Evolutionary conservation across 1,284 basidiomycete species (phyloP).

Genomic region (Marasmius oreades): DNA sequence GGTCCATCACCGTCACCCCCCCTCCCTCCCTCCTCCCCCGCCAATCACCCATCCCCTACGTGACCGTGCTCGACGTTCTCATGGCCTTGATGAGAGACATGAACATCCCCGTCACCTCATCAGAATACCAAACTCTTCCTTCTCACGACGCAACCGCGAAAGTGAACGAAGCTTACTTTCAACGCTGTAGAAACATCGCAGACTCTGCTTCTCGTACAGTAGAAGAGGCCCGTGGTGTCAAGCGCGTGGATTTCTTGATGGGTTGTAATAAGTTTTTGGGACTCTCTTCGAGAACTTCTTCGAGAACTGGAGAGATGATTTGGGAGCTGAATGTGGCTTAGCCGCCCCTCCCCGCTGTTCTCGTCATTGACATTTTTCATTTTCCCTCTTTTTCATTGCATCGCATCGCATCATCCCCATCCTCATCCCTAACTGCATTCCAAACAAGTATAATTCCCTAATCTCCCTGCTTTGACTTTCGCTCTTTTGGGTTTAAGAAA

Average conservation of each 20-base stretch:
- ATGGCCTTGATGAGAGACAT: conserved; percentile 20
- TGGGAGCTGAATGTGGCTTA: conserved; percentile 25
- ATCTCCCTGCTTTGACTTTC: neutral
- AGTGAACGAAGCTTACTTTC: conserved; percentile 25
- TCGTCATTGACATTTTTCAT: neutral
- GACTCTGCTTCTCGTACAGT: conserved; percentile 16
- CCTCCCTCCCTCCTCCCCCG: conserved; percentile 6
- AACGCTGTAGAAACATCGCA: conserved; percentile 20
- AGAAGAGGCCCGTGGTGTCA: conserved; percentile 28
- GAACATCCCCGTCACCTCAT: conserved; percentile 15
- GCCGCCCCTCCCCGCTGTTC: neutral
- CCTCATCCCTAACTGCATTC: neutral
- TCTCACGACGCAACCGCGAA: conserved; percentile 18
- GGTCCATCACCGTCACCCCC: conserved; percentile 21
- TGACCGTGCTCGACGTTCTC: conserved; percentile 26
- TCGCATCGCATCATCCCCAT: no score
- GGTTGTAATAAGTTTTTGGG: conserved; percentile 26
- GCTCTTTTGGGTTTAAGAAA: neutral
- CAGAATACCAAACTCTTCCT: conserved; percentile 21
- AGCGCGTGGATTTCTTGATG: conserved; percentile 28
- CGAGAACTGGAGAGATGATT: conserved; percentile 14
- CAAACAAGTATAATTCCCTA: no score
- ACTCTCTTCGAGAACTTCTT: conserved; percentile 15
- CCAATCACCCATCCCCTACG: conserved; percentile 10
- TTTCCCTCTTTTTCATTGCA: neutral